A percentile compares a stretch with the other conserved stretches of the same genome.
Conservation (phyloP, 1,284 basidiomycete genomes). For the Cerrena zonata region DNA sequence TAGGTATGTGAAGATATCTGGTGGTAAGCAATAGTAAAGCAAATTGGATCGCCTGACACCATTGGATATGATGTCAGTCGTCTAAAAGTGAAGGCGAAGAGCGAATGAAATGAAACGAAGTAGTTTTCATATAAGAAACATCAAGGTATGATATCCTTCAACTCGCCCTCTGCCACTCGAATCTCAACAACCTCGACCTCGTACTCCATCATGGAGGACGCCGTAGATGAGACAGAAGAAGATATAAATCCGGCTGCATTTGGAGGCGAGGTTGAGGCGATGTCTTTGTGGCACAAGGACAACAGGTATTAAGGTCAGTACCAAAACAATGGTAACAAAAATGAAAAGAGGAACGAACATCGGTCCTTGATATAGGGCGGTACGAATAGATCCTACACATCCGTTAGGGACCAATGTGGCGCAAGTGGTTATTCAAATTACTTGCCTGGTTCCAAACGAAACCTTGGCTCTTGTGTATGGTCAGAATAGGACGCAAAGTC, state of each 20-base stretch:
- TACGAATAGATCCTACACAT: constrained; percentile 65
- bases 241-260: constrained; percentile 60
- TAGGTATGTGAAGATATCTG: background rate
- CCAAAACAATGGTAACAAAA: constrained; percentile 11
- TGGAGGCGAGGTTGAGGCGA: constrained; percentile 75
- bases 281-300: constrained; percentile 40
- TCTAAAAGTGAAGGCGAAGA: background rate
- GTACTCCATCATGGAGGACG: constrained; percentile 59
- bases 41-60: background rate
- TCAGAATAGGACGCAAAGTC: constrained; percentile 71
- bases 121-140: background rate
- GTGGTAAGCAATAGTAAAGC: background rate
- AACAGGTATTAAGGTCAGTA: constrained; percentile 15
- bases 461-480: constrained; percentile 78
- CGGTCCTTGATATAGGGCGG: constrained; percentile 82
- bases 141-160: constrained; percentile 69
- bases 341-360: constrained; percentile 52
- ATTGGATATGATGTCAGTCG: background rate
- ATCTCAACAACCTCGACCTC: constrained; percentile 83
- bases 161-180: constrained; percentile 68
- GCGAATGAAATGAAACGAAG: background rate
- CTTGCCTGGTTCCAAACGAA: constrained; percentile 82
- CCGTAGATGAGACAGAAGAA: constrained; percentile 61
- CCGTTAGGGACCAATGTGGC: constrained; percentile 6
- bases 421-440: constrained; percentile 11